Evolutionary conservation across 1,139 yeast genomes (phyloP).

Genomic region (Suhomyces anneliseae): DNA sequence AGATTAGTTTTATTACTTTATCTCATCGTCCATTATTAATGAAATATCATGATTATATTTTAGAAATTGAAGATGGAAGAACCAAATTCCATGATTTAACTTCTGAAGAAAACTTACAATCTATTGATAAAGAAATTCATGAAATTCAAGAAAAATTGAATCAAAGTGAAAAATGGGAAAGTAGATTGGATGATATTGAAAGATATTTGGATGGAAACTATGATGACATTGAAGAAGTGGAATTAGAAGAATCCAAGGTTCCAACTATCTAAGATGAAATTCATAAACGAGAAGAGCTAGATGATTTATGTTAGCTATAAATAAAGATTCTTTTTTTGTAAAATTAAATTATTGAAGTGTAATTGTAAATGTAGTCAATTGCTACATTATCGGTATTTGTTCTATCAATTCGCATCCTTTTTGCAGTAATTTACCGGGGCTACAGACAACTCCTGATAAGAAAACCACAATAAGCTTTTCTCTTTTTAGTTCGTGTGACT

Average conservation of each 20-base stretch:
- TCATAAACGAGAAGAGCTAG: not conserved
- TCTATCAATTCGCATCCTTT: too few relatives aligned
- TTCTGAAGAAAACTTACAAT: slow-evolving; percentile 58
- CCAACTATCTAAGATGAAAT: not conserved
- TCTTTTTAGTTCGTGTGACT: too few relatives aligned
- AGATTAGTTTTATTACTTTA: slow-evolving; percentile 78
- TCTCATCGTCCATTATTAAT: slow-evolving; percentile 84
- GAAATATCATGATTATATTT: slow-evolving; percentile 76
- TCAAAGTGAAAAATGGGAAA: slow-evolving; percentile 53
- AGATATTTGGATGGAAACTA: slow-evolving; percentile 41
- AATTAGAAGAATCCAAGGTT: not conserved
- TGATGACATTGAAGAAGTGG: slow-evolving; percentile 16
- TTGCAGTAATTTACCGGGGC: too few relatives aligned
- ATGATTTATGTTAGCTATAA: not conserved
- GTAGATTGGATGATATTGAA: slow-evolving; percentile 47
- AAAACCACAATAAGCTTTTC: too few relatives aligned
- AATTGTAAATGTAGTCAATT: too few relatives aligned
- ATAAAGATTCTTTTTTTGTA: not conserved
- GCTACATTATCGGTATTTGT: too few relatives aligned
- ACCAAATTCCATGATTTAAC: slow-evolving; percentile 48
- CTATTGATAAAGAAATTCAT: slow-evolving; percentile 66
- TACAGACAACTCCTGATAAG: too few relatives aligned
- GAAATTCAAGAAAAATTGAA: slow-evolving; percentile 56
- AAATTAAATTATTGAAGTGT: too few relatives aligned
- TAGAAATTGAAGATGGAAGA: slow-evolving; percentile 60